phyloP scores from a whole-genome alignment of 2,329 filamentous ascomycete genomes.

The Botrytis aclada region DNA sequence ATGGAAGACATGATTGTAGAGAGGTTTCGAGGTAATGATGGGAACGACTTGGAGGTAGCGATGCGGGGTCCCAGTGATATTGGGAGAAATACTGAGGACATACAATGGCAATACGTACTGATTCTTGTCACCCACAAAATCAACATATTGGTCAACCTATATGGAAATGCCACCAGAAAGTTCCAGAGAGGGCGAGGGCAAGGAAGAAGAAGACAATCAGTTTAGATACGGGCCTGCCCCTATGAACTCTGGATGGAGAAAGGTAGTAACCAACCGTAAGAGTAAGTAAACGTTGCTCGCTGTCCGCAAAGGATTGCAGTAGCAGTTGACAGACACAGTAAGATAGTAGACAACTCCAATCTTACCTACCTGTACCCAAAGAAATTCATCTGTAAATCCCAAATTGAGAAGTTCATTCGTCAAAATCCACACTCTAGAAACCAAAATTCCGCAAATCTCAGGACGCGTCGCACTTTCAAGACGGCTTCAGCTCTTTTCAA shows the following conservation, averaged over 20 bases:
- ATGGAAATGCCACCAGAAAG: no score
- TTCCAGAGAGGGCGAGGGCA: background rate
- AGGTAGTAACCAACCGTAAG: background rate
- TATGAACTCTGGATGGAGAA: no score
- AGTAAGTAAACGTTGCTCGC: background rate
- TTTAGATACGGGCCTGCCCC: background rate
- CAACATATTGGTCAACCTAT: no score
- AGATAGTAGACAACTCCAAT: background rate
- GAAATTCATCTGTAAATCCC: background rate
- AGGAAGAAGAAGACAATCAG: background rate
- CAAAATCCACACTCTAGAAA: background rate
- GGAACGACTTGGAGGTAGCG: background rate
- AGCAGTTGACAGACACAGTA: background rate
- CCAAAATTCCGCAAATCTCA: accelerated
- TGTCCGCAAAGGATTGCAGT: background rate
- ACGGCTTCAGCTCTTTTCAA: background rate
- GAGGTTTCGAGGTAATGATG: background rate
- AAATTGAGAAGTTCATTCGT: background rate
- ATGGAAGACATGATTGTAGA: no score
- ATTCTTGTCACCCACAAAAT: no score
- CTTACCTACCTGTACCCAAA: background rate
- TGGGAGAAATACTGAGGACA: background rate
- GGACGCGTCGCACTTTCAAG: background rate
- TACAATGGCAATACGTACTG: background rate
- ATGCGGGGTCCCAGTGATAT: background rate